Evolutionary conservation across 2,329 filamentous ascomycete species (phyloP).

Genomic region (Allantophomopsis cytisporea): DNA sequence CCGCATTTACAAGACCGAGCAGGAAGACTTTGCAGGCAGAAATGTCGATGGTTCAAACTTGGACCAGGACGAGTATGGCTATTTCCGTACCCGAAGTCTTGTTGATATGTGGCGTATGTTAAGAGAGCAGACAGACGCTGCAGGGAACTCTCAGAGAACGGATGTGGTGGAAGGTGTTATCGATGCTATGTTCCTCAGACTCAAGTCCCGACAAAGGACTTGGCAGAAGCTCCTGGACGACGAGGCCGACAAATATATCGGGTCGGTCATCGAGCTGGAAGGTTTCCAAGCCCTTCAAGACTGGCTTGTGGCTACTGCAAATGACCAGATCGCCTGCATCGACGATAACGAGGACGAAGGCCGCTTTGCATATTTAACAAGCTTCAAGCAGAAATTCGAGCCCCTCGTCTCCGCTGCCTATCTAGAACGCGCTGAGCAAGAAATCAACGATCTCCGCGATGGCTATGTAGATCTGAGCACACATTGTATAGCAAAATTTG

Average conservation of each 20-base stretch:
- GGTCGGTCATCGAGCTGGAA: constrained; percentile 38
- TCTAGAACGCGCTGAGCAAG: constrained; percentile 57
- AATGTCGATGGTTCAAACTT: constrained; percentile 62
- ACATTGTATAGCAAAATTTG: constrained; percentile 81
- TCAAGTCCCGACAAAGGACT: constrained; percentile 68
- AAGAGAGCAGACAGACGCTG: constrained; percentile 78
- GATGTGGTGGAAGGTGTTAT: constrained; percentile 93
- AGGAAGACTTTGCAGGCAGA: constrained; percentile 66
- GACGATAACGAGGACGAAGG: constrained; percentile 75
- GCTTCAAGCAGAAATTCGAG: constrained; percentile 75
- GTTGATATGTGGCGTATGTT: constrained; percentile 97
- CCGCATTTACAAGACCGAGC: constrained; percentile 74
- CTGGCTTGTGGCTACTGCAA: constrained; percentile 93
- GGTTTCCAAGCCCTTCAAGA: constrained; percentile 75
- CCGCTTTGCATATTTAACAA: constrained; percentile 68
- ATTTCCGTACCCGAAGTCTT: constrained; percentile 82
- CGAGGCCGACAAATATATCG: constrained; percentile 64
- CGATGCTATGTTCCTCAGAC: constrained; percentile 84
- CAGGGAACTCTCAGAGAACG: constrained; percentile 68
- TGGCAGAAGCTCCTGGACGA: constrained; percentile 86
- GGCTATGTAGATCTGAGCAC: constrained; percentile 93
- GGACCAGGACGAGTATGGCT: constrained; percentile 78
- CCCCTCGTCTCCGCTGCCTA: constrained; percentile 70
- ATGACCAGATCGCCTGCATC: constrained; percentile 97
- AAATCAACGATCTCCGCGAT: constrained; percentile 66